These are phyloP conservation scores for Zymoseptoria tritici DNA, from an alignment of 2,329 filamentous ascomycete species.

Conservation along the genomic window DNA sequence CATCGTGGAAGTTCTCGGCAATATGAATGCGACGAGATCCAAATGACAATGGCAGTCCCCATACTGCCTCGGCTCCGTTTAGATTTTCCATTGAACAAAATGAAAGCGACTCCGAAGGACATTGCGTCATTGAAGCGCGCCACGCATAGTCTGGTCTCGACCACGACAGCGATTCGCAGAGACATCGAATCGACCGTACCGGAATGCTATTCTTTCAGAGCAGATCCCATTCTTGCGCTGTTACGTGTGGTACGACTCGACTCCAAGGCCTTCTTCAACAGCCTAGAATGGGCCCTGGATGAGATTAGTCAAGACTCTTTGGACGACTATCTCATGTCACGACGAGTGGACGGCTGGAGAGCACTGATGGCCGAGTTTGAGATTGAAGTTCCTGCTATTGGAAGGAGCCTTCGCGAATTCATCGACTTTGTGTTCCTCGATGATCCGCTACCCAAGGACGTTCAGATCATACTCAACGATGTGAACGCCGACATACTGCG, in stretches of 20 bases:
- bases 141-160: neutral
- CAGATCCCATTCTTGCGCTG: slow-evolving; percentile 2
- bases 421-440: slow-evolving; percentile 3
- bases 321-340: slow-evolving; percentile 11
- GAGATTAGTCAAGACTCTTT: slow-evolving; percentile 12
- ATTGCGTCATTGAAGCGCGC: neutral
- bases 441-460: neutral
- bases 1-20: neutral
- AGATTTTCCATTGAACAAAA: neutral
- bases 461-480: slow-evolving; percentile 1
- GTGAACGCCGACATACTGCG: neutral
- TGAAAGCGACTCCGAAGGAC: neutral
- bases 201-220: neutral
- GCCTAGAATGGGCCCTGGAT: slow-evolving; percentile 5
- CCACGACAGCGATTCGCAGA: neutral
- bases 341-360: slow-evolving; percentile 6
- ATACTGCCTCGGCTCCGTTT: neutral
- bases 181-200: neutral
- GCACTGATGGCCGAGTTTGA: slow-evolving; percentile 10
- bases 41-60: slow-evolving; percentile 1
- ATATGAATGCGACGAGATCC: neutral
- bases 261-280: slow-evolving; percentile 4
- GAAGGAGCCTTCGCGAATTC: slow-evolving; percentile 5
- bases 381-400: slow-evolving; percentile 5
- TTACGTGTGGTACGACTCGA: slow-evolving; percentile 1